Conservation (phyloP, 495 filamentous ascomycete genomes). For the Neurospora discreta region DNA sequence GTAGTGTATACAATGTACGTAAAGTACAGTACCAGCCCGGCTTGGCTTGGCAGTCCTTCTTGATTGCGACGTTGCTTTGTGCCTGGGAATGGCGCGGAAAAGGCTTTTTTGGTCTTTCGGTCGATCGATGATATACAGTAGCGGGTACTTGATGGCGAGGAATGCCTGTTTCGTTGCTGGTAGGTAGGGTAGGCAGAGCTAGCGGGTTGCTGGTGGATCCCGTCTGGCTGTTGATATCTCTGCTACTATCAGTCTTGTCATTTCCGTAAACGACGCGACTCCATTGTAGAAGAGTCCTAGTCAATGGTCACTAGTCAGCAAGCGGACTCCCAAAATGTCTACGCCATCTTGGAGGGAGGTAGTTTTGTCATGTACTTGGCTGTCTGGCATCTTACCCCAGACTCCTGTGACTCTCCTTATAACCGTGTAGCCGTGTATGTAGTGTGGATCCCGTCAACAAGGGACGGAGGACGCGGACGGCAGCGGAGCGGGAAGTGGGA, state of each 20-base stretch:
- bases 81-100: not conserved
- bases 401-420: not conserved
- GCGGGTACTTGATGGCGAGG: not conserved
- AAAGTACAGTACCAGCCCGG: not conserved
- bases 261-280: not conserved
- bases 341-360: not conserved
- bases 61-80: not conserved
- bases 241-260: not conserved
- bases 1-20: too few species aligned
- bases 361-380: not conserved
- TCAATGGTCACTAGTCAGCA: not conserved
- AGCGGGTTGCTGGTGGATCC: not conserved
- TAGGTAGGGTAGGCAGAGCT: not conserved
- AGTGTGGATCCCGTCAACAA: not conserved
- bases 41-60: not conserved
- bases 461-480: not conserved
- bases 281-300: not conserved
- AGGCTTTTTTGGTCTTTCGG: not conserved
- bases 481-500: not conserved
- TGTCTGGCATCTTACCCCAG: not conserved
- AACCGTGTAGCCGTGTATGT: not conserved
- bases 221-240: not conserved
- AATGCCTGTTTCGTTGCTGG: not conserved
- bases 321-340: not conserved
- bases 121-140: not conserved